These are phyloP conservation scores for Sporodiniella umbellata DNA, from an alignment of 371 early-diverging fungal species.

Conservation along the genomic window DNA sequence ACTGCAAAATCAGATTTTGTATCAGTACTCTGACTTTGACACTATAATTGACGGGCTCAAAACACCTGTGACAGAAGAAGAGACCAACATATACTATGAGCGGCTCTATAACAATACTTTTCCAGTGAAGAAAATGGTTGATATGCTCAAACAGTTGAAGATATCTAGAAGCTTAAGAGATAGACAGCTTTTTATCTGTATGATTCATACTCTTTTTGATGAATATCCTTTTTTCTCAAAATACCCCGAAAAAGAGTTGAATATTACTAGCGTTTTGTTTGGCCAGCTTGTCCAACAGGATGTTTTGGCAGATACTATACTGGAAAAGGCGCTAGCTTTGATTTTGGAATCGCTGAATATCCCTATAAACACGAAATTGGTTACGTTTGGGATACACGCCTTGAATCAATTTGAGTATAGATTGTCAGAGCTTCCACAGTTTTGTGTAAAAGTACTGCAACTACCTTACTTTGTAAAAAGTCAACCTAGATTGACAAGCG, in stretches of 20 bases:
- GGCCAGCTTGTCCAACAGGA: constrained; percentile 86
- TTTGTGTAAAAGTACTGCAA: constrained; percentile 75
- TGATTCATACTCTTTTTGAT: constrained; percentile 86
- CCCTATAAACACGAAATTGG: constrained; percentile 75
- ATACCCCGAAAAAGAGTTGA: constrained; percentile 91
- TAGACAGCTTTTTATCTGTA: constrained; percentile 74
- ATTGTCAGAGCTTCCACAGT: constrained; percentile 88
- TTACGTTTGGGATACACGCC: constrained; percentile 86
- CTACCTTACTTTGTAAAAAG: constrained; percentile 72
- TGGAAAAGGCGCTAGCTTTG: constrained; percentile 78
- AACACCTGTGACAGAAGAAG: constrained; percentile 61
- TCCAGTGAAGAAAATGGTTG: constrained; percentile 67
- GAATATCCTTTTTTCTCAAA: constrained; percentile 91
- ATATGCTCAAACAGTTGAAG: constrained; percentile 66
- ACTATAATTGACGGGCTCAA: neutral
- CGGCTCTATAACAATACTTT: constrained; percentile 74
- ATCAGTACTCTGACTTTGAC: neutral
- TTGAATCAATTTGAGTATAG: constrained; percentile 77
- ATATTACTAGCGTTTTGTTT: constrained; percentile 83
- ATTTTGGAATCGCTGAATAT: constrained; percentile 82
- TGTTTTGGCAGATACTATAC: constrained; percentile 67
- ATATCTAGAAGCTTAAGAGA: constrained; percentile 63
- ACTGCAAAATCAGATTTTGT: neutral
- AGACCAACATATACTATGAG: constrained; percentile 74
- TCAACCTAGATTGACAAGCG: constrained; percentile 66